Evolutionary conservation across 2,329 filamentous ascomycete species (phyloP), one percentile per base, ranked within the genome.

Genomic region (Fusarium sp.): DNA sequence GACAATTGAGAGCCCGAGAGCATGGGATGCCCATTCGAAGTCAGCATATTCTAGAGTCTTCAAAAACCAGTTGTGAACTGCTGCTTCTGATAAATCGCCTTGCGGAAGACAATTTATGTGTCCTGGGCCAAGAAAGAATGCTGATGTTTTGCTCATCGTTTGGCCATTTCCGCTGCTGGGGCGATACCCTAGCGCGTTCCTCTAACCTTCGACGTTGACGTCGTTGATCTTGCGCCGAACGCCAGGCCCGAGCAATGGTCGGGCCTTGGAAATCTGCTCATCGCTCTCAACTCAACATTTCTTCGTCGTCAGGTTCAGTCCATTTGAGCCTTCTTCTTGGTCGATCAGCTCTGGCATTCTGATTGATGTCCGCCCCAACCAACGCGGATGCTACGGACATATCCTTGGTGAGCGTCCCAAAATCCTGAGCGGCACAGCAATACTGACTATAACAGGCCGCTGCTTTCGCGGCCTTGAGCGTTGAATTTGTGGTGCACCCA

Each of bases 401-500:
- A 58, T 70, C 67, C 17, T 22, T 70, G 66, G 67, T 70, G 7
- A 42, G 28, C 36, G 31, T 36, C 33, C 6, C 38, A 3, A 39
- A 4, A 39, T 17, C 12, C 7, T 6, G 0, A 6, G 13, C 4
- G 5, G 5, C 7, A 9, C 18, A 3, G 13, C n/a, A 5, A 26
- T 17, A 14, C 42, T 69, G 7, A 65, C 13, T 22, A 7, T 2
- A 2, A 2, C 4, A 71, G 69, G 69, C 69, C 7, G 69, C 69
- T n/a, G 63, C 56, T 13, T 49, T 71, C 6, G 69, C 69, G 1
- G 70, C 61, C 5, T 14, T 73, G 15, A 73, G 66, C 12, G 62
- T 70, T 5, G 57, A 74, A 7, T 72, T 73, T 33, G 68, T 73
- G 3, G 71, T 73, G 7, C 70, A 73, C 13, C 71, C 71, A 5